A percentile compares a stretch with the other conserved stretches of the same genome.
These are phyloP conservation scores for Daedaleopsis nitida DNA, from an alignment of 768 basidiomycete species.

Conservation along the genomic window DNA sequence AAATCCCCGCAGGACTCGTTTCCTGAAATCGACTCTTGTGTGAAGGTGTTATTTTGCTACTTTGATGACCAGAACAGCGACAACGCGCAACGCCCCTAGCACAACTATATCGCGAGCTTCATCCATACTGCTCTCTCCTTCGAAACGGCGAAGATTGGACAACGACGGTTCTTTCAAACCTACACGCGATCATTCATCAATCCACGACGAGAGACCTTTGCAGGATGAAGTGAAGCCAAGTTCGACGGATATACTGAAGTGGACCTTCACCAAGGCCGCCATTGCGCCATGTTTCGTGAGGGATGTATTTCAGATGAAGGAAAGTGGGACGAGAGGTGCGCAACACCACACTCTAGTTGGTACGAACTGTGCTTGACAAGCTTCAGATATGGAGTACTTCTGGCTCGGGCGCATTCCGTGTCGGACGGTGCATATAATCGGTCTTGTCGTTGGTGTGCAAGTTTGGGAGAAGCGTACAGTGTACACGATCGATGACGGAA, in stretches of 20 bases:
- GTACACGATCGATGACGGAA: slow-evolving; percentile 80
- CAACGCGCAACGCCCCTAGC: not conserved
- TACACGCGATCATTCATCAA: no score
- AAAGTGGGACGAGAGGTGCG: slow-evolving; percentile 24
- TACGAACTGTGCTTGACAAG: not conserved
- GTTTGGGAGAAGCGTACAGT: slow-evolving; percentile 59
- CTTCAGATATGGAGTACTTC: slow-evolving; percentile 58
- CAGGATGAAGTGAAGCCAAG: not conserved
- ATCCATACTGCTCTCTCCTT: slow-evolving; percentile 17
- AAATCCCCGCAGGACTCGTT: no score
- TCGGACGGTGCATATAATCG: slow-evolving; percentile 60
- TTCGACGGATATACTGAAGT: slow-evolving; percentile 23
- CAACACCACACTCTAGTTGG: not conserved
- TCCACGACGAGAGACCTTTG: not conserved
- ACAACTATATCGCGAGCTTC: slow-evolving; percentile 9
- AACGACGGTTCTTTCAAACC: not conserved
- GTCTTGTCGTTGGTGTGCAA: slow-evolving; percentile 64
- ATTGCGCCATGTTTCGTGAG: slow-evolving; percentile 29
- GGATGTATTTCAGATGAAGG: slow-evolving; percentile 27
- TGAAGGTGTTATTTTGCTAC: not conserved
- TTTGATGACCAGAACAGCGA: slow-evolving; percentile 7
- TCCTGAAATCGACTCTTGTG: not conserved
- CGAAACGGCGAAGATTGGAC: slow-evolving; percentile 11
- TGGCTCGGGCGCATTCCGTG: slow-evolving; percentile 77
- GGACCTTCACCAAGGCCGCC: slow-evolving; percentile 29